Base-by-base conservation (phyloP, 1,284 basidiomycete genomes). In the Cutaneotrichosporon sp. region DNA sequence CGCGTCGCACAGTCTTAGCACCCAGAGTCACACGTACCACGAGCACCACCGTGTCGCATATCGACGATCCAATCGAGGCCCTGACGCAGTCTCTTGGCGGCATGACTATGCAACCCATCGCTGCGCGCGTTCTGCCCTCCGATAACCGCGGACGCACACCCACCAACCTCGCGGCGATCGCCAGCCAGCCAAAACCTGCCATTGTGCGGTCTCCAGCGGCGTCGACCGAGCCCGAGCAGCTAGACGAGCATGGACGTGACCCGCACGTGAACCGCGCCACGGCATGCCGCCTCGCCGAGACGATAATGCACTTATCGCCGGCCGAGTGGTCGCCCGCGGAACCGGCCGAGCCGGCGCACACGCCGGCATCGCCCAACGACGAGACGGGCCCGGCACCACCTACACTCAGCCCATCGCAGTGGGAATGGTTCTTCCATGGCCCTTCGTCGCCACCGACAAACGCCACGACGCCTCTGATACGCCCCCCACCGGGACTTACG, bases 161-260 rank as follows among this genome's bases (percentile, higher is more conserved):
- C 4, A 58, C 56, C n/a, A 58, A 58, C 46, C 56, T 54, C 22
- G 44, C 49, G 7, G 33, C 13, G 2, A 36, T 52, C 1, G 56
- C 56, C 7, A 42, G 39, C 17, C 49, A 52, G 21, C 56, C 56
- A 2, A 41, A 49, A 43, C 56, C 56, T 1, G 33, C 42, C 1
- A 34, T 58, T 13, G 56, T 58, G 18, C 47, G 39, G 18, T 41
- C 39, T 18, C 43, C 43, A 13, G 43, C 33, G 23, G 14, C 26
- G 10, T 30, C 26, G 4, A 5, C n/a, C 1, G 40, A 42, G 22
- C 20, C 10, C 40, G 41, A 40, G 12, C 23, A 21, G 40, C 21
- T 22, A 2, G 40, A 26, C 5, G 20, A 40, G 23, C 20, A 41
- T n/a, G 21, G 8, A 14, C 20, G 14, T 30, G 26, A 30, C 7